phyloP scores from a whole-genome alignment of 768 basidiomycete genomes.

The Cantharellus cinnabarinus region DNA sequence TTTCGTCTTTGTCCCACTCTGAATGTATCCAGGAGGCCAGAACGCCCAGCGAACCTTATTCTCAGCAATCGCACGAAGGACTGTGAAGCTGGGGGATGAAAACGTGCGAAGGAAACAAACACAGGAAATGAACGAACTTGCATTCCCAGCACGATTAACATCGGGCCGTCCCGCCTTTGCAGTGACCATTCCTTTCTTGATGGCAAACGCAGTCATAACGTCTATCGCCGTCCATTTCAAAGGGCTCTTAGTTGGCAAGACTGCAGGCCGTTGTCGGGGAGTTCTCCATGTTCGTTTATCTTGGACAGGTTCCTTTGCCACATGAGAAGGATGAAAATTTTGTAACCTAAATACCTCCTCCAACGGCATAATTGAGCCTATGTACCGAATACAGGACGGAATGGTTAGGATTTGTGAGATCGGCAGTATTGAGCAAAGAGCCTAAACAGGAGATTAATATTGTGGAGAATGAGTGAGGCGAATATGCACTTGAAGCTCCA shows the following conservation, averaged over 20 bases:
- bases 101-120: constrained; percentile 1
- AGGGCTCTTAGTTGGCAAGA: background rate
- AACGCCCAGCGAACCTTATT: constrained; percentile 69
- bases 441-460: constrained; percentile 20
- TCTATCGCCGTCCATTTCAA: constrained; percentile 71
- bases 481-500: constrained; percentile 53
- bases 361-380: constrained; percentile 48
- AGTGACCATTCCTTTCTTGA: constrained; percentile 65
- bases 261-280: background rate
- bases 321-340: constrained; percentile 24
- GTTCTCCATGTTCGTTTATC: constrained; percentile 66
- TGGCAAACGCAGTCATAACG: constrained; percentile 58
- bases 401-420: constrained; percentile 73
- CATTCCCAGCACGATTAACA: constrained; percentile 73
- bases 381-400: constrained; percentile 60
- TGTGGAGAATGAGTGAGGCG: constrained; percentile 4
- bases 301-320: constrained; percentile 18
- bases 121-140: constrained; percentile 34
- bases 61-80: constrained; percentile 67
- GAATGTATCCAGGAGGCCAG: constrained; percentile 29
- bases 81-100: constrained; percentile 19
- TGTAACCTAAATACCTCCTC: constrained; percentile 45
- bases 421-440: constrained; percentile 48
- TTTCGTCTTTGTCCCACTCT: constrained; percentile 8
- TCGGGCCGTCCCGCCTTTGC: constrained; percentile 84